These are phyloP conservation scores for Metrosideros polymorpha DNA, from an alignment of 441 rosid genomes.

Conservation along the genomic window DNA sequence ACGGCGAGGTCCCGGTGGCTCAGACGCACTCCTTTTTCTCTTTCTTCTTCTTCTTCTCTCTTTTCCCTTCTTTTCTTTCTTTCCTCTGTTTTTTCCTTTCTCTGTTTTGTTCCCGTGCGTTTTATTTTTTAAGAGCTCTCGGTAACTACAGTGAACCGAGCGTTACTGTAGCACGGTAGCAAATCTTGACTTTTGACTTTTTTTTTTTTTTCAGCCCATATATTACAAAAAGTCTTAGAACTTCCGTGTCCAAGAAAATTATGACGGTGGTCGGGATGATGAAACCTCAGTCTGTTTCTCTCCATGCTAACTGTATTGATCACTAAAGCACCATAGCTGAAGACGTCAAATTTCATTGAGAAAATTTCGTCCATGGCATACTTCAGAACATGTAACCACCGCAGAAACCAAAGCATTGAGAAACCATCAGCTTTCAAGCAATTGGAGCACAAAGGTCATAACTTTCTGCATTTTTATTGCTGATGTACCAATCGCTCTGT, in stretches of 20 bases:
- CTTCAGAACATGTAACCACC: conserved; percentile 1
- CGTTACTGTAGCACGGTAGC: no score
- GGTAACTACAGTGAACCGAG: no score
- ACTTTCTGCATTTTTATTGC: background rate
- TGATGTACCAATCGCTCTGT: background rate
- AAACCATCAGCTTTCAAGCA: background rate
- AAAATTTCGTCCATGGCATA: background rate
- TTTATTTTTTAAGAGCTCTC: no score
- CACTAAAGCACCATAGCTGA: conserved; percentile 1
- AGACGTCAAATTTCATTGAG: background rate
- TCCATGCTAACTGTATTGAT: background rate
- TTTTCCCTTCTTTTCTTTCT: no score
- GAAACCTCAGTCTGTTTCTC: conserved; percentile 2
- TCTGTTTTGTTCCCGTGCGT: no score
- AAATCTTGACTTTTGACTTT: no score
- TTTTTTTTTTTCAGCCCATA: no score
- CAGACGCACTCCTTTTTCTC: no score
- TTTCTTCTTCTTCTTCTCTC: no score
- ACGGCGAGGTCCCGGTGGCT: no score
- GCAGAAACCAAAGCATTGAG: background rate
- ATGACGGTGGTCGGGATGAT: background rate
- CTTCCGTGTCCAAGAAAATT: background rate
- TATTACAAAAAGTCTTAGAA: background rate
- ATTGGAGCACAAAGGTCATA: background rate
- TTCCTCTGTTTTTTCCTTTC: no score